A percentile compares a stretch with the other conserved stretches of the same genome.
Evolutionary conservation across 805 yeast genomes (phyloP).

Genomic region (Metschnikowia kofuensis): DNA sequence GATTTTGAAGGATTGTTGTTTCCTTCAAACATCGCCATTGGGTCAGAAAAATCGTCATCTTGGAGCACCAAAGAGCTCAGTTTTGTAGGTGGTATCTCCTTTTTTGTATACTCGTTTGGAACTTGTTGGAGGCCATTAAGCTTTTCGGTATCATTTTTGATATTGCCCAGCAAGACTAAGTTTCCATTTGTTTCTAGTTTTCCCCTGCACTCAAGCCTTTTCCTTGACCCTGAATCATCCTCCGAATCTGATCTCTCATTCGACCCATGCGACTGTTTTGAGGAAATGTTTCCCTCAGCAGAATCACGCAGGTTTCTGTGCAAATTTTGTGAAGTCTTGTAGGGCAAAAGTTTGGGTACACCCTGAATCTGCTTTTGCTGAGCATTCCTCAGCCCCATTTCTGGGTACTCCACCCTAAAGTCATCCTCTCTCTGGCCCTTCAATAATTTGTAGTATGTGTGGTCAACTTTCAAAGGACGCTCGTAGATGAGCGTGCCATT

Average conservation of each 20-base stretch:
- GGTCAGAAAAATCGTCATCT: conserved; percentile 30
- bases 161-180: too few species aligned
- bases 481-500: conserved; percentile 65
- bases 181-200: neutral
- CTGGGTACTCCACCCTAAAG: conserved; percentile 28
- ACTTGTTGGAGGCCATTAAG: too few species aligned
- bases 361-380: conserved; percentile 8
- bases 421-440: conserved; percentile 51
- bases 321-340: neutral
- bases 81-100: neutral
- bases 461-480: conserved; percentile 58
- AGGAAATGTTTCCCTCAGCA: too few species aligned
- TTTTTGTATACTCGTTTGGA: too few species aligned
- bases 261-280: too few species aligned
- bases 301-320: too few species aligned
- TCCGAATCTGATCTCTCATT: too few species aligned
- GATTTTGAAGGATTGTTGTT: conserved; percentile 31
- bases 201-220: neutral
- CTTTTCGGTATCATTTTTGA: too few species aligned
- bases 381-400: neutral
- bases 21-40: conserved; percentile 22
- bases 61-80: neutral
- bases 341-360: conserved; percentile 9
- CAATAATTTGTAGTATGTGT: conserved; percentile 57
- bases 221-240: too few species aligned